Percentiles rank a stretch among this genome's conserved stretches.
These are phyloP conservation scores for Epichloe festucae DNA, from an alignment of 2,329 filamentous ascomycete species.

Conservation along the genomic window DNA sequence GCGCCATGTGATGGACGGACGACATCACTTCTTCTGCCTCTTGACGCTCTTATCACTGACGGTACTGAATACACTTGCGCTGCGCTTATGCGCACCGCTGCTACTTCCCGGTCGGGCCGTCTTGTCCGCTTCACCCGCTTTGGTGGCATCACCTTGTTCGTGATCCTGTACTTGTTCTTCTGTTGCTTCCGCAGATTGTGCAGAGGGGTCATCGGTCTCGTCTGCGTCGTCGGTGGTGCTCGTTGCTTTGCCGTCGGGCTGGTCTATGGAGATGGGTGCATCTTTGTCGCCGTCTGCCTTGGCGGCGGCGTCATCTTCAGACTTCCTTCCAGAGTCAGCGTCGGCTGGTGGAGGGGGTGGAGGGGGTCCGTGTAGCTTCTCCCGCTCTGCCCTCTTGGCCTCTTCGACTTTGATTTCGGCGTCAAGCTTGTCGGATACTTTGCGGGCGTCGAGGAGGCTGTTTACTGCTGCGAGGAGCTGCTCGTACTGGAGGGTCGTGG, in stretches of 20 bases:
- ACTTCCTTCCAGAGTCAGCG: neutral
- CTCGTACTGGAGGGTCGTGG: conserved; percentile 60
- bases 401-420: conserved; percentile 52
- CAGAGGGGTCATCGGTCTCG: conserved; percentile 1
- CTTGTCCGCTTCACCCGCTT: conserved; percentile 15
- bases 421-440: conserved; percentile 64
- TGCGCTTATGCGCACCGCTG: conserved; percentile 52
- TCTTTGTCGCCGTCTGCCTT: conserved; percentile 7
- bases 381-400: conserved; percentile 41
- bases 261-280: conserved; percentile 6
- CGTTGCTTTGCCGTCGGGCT: conserved; percentile 10
- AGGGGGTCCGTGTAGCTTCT: conserved; percentile 20
- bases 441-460: conserved; percentile 57
- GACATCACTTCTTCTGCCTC: conserved; percentile 37
- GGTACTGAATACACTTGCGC: conserved; percentile 66
- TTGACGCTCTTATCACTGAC: conserved; percentile 51
- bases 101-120: conserved; percentile 24
- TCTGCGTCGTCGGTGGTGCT: conserved; percentile 6
- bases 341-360: neutral
- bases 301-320: neutral
- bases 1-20: neutral
- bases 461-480: conserved; percentile 54
- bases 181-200: conserved; percentile 8
- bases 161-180: neutral
- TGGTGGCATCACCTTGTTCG: neutral